Percentiles rank a stretch among this genome's conserved stretches.
phyloP scores from a whole-genome alignment of 1,284 basidiomycete genomes.

The Ustilago hordei region DNA sequence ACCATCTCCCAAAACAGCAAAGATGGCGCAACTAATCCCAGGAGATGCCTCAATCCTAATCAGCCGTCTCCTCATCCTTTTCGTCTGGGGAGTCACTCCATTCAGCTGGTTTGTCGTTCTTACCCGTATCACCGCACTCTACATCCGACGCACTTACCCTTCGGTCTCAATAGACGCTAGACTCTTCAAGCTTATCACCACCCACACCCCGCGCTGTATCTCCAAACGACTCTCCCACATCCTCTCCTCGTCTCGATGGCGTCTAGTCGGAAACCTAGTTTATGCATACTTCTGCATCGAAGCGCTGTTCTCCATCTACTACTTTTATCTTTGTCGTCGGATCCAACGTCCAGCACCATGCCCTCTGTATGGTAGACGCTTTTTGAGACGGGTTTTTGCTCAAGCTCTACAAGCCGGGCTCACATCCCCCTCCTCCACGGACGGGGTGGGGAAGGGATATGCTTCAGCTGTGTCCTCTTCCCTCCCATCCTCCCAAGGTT shows the following conservation, averaged over 20 bases:
- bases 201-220: slow-evolving; percentile 12
- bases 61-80: slow-evolving; percentile 45
- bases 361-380: slow-evolving; percentile 44
- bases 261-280: slow-evolving; percentile 22
- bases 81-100: slow-evolving; percentile 59
- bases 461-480: slow-evolving; percentile 21
- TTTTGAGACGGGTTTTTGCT: slow-evolving; percentile 49
- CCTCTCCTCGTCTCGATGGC: slow-evolving; percentile 20
- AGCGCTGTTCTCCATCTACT: slow-evolving; percentile 61
- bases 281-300: slow-evolving; percentile 51
- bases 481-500: background rate
- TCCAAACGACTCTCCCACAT: background rate
- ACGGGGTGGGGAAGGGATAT: background rate
- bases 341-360: slow-evolving; percentile 54
- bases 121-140: slow-evolving; percentile 18
- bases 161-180: slow-evolving; percentile 17
- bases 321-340: slow-evolving; percentile 30
- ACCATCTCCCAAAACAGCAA: background rate
- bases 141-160: slow-evolving; percentile 12
- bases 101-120: slow-evolving; percentile 53
- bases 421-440: background rate
- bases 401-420: slow-evolving; percentile 55
- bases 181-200: slow-evolving; percentile 12
- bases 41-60: slow-evolving; percentile 53
- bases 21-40: slow-evolving; percentile 45